These are phyloP conservation scores for Fraxinus americana DNA, from an alignment of 257 asterid genomes.

Conservation along the genomic window DNA sequence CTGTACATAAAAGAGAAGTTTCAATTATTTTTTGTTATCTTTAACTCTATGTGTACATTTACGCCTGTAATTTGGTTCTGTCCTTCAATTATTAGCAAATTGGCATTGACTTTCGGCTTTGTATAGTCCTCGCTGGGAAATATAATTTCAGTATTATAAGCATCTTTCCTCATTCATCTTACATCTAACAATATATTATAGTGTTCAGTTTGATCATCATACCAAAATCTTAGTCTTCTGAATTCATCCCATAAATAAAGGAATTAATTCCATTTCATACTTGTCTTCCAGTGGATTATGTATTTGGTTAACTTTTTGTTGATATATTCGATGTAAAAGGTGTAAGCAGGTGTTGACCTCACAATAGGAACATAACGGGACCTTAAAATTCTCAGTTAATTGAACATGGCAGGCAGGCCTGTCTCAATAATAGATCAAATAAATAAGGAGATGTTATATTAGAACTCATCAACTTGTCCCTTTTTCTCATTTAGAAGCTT, in stretches of 20 bases:
- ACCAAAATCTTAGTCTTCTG: neutral
- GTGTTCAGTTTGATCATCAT: no score
- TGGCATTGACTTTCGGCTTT: neutral
- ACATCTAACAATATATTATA: no score
- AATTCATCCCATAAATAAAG: neutral
- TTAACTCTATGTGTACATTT: neutral
- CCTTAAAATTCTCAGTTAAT: no score
- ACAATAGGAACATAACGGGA: no score
- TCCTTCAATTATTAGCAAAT: neutral
- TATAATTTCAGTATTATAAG: neutral
- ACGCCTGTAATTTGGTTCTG: neutral
- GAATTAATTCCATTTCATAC: neutral
- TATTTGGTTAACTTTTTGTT: no score
- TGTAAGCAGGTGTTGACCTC: no score
- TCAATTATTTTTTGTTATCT: neutral
- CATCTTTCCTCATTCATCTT: neutral
- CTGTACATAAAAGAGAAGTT: neutral
- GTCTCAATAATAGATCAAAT: no score
- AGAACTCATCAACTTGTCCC: neutral
- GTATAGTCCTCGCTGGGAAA: neutral
- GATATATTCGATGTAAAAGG: no score
- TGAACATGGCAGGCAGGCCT: no score
- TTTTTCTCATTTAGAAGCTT: constrained; percentile 4
- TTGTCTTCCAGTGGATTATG: neutral
- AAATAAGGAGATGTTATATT: no score